Base-by-base conservation (phyloP, 192 early-diverging fungal genomes). In the Rhizoclosmatium sp. region DNA sequence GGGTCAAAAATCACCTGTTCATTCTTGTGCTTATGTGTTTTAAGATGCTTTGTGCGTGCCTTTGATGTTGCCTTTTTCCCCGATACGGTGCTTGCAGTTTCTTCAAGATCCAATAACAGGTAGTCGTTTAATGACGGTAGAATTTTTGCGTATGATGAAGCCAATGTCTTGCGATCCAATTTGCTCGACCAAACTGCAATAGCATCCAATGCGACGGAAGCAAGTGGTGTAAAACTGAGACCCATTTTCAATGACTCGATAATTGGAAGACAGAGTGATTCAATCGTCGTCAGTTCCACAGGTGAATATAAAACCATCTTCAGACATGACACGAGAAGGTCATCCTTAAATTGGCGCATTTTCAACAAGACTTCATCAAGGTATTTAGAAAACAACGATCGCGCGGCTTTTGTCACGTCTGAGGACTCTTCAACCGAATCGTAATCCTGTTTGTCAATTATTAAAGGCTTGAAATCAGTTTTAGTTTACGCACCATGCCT, bases 281-380 rank as follows among this genome's bases (percentile, higher is more conserved):
- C 42, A 3, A 91, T 74, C 39, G 85, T 81, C 39, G 90, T 80
- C 10, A 95, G 85, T 5, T 89, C 91, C 3, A 77, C 44, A 1
- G 94, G 93, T 59, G 80, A 83, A 1, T 86, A 80, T 1, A 95
- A 88, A 3, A 94, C 83, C 21, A 94, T 74, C 23, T 86, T 83
- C 23, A 95, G 76, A 62, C 92, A 92, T 2, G 91, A 85, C 2
- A 87, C 90, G 7, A 94, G 82, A 9, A 95, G 82, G 56, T 95
- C 94, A 69, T 94, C 94, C 78, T 93, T 93, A 79, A 88, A 94
- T 67, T 89, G 90, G 3, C 88, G 76, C 62, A 93, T 82, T 45
- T 87, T 79, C 39, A 88, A 83, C 41, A 86, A 82, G n/a, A 93
- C 88, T 47, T 92, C 86, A 10, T 84, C 76, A 47, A 94, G 48